Evolutionary conservation across 176 grass and related monocot genomes (phyloP).

Genomic region (Lolium multiflorum): DNA sequence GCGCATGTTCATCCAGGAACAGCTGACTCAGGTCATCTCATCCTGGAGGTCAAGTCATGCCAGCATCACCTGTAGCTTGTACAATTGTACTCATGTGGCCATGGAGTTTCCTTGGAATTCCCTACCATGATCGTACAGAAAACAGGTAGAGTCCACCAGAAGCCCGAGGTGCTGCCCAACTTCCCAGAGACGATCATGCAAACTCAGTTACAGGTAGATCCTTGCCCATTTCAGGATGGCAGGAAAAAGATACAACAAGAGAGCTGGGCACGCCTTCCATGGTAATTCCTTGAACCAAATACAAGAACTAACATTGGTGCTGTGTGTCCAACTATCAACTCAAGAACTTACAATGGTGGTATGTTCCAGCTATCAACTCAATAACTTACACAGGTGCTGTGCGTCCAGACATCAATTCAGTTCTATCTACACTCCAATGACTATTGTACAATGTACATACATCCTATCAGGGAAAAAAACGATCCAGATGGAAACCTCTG

Average conservation of each 20-base stretch:
- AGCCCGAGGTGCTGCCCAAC: neutral
- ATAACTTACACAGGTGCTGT: constrained; percentile 32
- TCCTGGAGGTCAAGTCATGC: constrained; percentile 14
- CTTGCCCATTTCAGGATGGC: neutral
- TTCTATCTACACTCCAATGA: constrained; percentile 32
- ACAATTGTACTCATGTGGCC: neutral
- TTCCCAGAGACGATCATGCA: neutral
- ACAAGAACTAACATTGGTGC: neutral
- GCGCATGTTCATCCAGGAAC: neutral
- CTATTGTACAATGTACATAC: constrained; percentile 45
- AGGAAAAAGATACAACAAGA: neutral
- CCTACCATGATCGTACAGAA: neutral
- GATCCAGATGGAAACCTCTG: neutral
- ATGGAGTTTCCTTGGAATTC: constrained; percentile 26
- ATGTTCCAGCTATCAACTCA: neutral
- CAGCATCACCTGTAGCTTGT: neutral
- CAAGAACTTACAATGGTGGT: neutral
- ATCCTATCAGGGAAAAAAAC: neutral
- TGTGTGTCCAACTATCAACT: neutral
- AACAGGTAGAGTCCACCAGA: neutral
- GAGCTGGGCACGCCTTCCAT: neutral
- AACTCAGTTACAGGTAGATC: neutral
- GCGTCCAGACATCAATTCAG: neutral
- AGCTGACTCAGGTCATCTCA: constrained; percentile 7
- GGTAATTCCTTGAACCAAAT: neutral